Base-by-base conservation (phyloP, 495 filamentous ascomycete genomes). In the Hypoxylon rickii region DNA sequence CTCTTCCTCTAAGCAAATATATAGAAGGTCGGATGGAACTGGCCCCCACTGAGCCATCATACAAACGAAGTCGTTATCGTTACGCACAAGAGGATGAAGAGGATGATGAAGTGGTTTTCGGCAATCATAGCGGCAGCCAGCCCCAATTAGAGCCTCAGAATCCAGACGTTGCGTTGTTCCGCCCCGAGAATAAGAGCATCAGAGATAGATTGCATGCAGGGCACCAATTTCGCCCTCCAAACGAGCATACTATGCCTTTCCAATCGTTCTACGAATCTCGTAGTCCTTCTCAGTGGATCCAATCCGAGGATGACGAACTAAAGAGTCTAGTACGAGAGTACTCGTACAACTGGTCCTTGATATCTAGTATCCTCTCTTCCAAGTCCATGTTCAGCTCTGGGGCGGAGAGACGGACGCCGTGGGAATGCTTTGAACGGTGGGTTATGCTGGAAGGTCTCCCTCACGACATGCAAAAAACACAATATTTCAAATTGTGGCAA, bases 401-500 rank as follows among this genome's bases (percentile, higher is more conserved):
- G 11, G 83, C 90, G 8, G 95, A 97, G 65, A 84, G 94, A 47
- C 82, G 94, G 42, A 97, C 95, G 2, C 92, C 94, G 3, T 98
- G 94, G 94, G 94, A 98, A 73, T 98, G 94, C 65, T 98, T 97
- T 64, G 94, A 98, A 68, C 85, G 95, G 31, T 97, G 93, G 91
- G 84, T 96, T 12, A 83, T 86, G 47, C 74, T 97, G 7, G 94
- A 97, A 73, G 90, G 90, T 3, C 72, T 96, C 29, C 92, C 92
- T 13, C 83, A 83, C 32, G 94, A 98, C 48, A 94, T 97, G 88
- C 84, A 83, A 18, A 95, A 96, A 72, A 95, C 88, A 3, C 88
- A 87, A 31, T 97, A 96, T 67, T 97, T 96, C 79, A 83, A 89
- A 65, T 82, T 88, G 7, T 96, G 93, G 64, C 87, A 90, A 59